phyloP scores from a whole-genome alignment of 129 eudicot genomes.

The Escallonia rubra region DNA sequence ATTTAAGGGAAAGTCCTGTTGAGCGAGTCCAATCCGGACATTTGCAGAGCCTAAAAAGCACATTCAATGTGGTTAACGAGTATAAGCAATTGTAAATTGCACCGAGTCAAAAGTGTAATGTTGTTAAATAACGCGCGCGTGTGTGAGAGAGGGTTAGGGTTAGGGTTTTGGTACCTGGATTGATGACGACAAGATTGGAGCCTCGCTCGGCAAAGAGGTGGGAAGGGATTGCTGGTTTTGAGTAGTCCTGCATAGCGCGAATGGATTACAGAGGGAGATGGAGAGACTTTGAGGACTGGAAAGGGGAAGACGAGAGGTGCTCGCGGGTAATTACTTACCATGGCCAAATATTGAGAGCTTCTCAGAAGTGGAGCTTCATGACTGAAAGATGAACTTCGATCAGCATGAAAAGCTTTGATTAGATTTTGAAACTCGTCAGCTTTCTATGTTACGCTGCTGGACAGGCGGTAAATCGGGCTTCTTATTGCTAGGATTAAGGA shows the following conservation, averaged over 20 bases:
- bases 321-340: background rate
- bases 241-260: conserved; percentile 52
- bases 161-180: conserved; percentile 74
- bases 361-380: too few relatives aligned
- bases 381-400: too few relatives aligned
- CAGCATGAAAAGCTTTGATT: too few relatives aligned
- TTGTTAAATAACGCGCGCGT: background rate
- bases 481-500: too few relatives aligned
- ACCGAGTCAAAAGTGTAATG: too few relatives aligned
- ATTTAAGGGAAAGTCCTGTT: conserved; percentile 63
- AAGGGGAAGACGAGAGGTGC: background rate
- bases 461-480: too few relatives aligned
- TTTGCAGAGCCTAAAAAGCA: conserved; percentile 69
- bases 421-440: too few relatives aligned
- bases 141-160: background rate
- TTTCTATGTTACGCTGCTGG: too few relatives aligned
- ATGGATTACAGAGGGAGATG: background rate
- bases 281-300: background rate
- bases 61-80: background rate
- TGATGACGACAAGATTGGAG: conserved; percentile 85
- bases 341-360: background rate
- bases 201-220: conserved; percentile 83
- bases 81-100: background rate
- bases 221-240: conserved; percentile 70
- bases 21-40: conserved; percentile 72